A percentile compares a stretch with the other conserved stretches of the same genome.
These are phyloP conservation scores for Sequoia sempervirens DNA, from an alignment of 75 land plant genomes.

Conservation along the genomic window DNA sequence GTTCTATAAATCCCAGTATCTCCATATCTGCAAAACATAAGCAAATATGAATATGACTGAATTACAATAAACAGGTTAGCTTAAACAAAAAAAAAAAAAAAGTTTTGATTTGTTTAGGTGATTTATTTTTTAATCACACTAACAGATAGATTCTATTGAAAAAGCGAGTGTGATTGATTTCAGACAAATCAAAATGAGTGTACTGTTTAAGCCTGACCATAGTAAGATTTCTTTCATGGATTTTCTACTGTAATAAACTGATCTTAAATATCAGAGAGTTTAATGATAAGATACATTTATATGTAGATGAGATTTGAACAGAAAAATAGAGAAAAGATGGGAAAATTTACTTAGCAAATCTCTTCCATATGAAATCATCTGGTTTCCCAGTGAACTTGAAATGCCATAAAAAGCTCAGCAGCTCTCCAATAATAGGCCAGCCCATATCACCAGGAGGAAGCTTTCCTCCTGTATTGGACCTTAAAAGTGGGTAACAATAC, in stretches of 20 bases:
- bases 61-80: no score
- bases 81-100: no score
- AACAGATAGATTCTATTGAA: no score
- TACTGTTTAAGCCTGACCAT: no score
- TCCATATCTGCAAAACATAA: slow-evolving; percentile 20
- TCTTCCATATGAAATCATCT: slow-evolving; percentile 20
- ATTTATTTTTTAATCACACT: no score
- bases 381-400: slow-evolving; percentile 29
- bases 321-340: background rate
- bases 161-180: no score
- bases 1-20: slow-evolving; percentile 27
- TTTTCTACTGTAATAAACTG: background rate
- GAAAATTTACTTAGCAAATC: background rate
- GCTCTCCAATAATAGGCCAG: slow-evolving; percentile 22
- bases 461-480: background rate
- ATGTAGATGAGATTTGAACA: no score
- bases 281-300: no score
- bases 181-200: no score
- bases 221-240: background rate
- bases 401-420: slow-evolving; percentile 34
- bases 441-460: slow-evolving; percentile 42
- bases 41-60: background rate
- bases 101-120: no score
- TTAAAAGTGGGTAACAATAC: slow-evolving; percentile 2
- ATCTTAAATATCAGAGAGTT: no score